Evolutionary conservation across 306 rosid genomes (phyloP).

Genomic region (Herpetospermum pedunculosum): DNA sequence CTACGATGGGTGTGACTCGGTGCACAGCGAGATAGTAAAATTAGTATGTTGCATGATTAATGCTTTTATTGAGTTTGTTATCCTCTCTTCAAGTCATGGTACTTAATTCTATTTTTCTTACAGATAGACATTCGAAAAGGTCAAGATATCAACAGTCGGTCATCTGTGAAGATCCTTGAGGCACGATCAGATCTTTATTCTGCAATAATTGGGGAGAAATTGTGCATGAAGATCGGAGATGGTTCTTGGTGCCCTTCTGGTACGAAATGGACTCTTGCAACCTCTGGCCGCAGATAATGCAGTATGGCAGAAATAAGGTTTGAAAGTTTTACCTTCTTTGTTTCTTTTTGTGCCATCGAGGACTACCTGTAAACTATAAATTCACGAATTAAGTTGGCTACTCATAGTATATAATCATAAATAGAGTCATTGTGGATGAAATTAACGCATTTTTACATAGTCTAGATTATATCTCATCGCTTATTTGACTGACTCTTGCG

Average conservation of each 20-base stretch:
- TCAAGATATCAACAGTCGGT: slow-evolving; percentile 66
- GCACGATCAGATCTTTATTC: slow-evolving; percentile 70
- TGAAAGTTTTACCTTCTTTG: not conserved
- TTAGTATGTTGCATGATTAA: slow-evolving; percentile 32
- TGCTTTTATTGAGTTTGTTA: not conserved
- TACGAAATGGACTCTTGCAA: slow-evolving; percentile 67
- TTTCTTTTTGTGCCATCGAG: not conserved
- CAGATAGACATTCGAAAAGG: slow-evolving; percentile 72
- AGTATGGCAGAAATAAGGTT: slow-evolving; percentile 56
- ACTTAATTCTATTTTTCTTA: slow-evolving; percentile 12
- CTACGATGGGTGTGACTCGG: slow-evolving; percentile 51
- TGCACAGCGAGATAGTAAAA: slow-evolving; percentile 62
- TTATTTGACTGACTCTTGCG: not conserved
- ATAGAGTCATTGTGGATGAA: not conserved
- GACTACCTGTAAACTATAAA: not conserved
- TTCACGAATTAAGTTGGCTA: not conserved
- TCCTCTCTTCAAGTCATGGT: not conserved
- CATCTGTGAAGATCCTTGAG: slow-evolving; percentile 59
- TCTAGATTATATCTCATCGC: not conserved
- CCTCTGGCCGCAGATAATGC: slow-evolving; percentile 73
- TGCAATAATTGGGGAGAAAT: slow-evolving; percentile 63
- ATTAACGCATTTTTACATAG: not conserved
- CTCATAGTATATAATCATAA: not conserved
- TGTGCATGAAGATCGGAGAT: slow-evolving; percentile 87
- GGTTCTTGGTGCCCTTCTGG: slow-evolving; percentile 77